Evolutionary conservation across 148 eudicot species (phyloP).

Genomic region (Pouteria glomerata): DNA sequence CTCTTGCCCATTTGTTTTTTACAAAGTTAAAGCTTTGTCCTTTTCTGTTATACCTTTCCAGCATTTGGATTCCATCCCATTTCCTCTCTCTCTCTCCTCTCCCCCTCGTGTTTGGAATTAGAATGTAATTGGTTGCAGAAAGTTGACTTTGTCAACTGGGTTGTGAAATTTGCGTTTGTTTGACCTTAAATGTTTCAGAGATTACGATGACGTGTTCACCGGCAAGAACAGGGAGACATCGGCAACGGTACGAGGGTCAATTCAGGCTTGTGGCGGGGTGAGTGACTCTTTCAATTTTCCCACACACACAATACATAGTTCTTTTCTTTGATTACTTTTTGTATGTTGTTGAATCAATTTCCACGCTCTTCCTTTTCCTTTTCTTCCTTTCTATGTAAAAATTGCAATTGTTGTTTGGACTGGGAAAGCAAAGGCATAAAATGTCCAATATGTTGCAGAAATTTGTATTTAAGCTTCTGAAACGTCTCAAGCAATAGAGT

Average conservation of each 20-base stretch:
- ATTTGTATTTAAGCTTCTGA: slow-evolving; percentile 1
- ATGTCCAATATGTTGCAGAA: background rate
- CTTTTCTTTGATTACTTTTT: background rate
- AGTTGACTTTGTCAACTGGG: no score
- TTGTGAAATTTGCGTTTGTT: no score
- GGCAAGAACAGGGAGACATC: slow-evolving; percentile 21
- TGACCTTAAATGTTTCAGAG: slow-evolving; percentile 3
- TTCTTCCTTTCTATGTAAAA: background rate
- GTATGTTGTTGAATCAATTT: background rate
- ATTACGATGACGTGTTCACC: slow-evolving; percentile 12
- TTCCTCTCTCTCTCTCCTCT: background rate
- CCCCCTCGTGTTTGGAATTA: background rate
- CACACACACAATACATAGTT: background rate
- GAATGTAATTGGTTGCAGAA: no score
- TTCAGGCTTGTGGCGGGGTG: slow-evolving; percentile 23
- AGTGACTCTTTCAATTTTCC: background rate
- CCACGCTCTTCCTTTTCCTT: background rate
- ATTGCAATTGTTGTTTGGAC: background rate
- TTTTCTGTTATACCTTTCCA: no score
- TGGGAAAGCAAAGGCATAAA: background rate
- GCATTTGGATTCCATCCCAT: background rate
- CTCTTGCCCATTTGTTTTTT: no score
- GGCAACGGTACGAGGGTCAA: slow-evolving; percentile 18
- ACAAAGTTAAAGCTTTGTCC: no score
- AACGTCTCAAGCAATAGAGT: background rate